Base-by-base conservation (phyloP, 768 basidiomycete genomes). In the Mycena sanguinolenta region DNA sequence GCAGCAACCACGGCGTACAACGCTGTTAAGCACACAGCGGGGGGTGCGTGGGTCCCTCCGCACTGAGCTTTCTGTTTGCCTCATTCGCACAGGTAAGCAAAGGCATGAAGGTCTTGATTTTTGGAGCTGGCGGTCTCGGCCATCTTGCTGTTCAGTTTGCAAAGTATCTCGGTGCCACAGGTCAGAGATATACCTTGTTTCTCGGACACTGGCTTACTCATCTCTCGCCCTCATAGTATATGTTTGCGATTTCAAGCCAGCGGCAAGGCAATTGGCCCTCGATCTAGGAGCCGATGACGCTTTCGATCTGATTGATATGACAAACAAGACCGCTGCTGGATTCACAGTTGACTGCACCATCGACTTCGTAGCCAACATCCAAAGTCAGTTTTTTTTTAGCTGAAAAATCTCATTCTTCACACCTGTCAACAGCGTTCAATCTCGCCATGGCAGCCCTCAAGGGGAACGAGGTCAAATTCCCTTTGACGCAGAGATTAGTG, bases 331-430 rank as follows among this genome's bases (percentile, higher is more conserved):
- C 1, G 38, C 63, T 2, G 44, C 55, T 4, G 61, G 50, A 0
- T 71, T 77, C 58, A 66, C 59, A 0, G 74, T 76, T 2, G 73
- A 77, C 60, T 52, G 67, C 16, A 72, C 73, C 19, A 70, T 77
- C 12, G 77, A 76, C 58, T 77, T 76, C 54, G 71, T 74, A 12
- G 65, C 60, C 19, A 73, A 38, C 46, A 52, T 34, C 19, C 73
- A 75, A 34, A 74, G 77, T 76, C 36, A 21, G 67, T 67, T 21
- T 27, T 52, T 21, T 27, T n/a, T 27, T n/a, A n/a, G n/a, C n/a
- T n/a, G n/a, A n/a, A n/a, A n/a, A n/a, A n/a, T n/a, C n/a, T n/a
- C n/a, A 21, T 28, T 4, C 27, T 13, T 23, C 23, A 4, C 5
- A 14, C 23, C 52, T 7, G 32, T 5, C 23, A 53, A 2, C 23